Evolutionary conservation across 306 rosid genomes (phyloP).

Genomic region (Betula pendula): DNA sequence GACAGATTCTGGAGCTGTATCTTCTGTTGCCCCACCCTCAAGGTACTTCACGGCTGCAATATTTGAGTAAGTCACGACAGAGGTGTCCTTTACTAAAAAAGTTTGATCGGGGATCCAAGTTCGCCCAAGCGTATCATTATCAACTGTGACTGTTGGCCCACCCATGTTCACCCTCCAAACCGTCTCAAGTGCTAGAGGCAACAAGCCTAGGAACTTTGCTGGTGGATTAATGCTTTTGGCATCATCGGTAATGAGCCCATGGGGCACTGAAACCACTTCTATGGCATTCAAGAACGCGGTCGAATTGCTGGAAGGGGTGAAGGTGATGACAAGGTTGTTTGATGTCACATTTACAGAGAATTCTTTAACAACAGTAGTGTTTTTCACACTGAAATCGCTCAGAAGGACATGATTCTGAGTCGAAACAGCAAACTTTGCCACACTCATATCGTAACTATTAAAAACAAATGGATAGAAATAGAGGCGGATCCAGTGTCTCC

Average conservation of each 20-base stretch:
- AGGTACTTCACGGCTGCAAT: conserved; percentile 53
- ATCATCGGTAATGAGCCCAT: conserved; percentile 50
- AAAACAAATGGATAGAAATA: conserved; percentile 66
- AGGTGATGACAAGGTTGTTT: conserved; percentile 52
- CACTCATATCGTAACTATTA: conserved; percentile 43
- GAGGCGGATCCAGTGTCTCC: conserved; percentile 93
- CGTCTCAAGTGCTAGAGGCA: conserved; percentile 60
- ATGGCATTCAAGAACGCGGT: conserved; percentile 75
- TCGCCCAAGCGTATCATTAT: conserved; percentile 64
- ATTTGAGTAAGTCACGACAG: conserved; percentile 46
- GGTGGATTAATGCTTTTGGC: conserved; percentile 32
- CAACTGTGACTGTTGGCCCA: conserved; percentile 59
- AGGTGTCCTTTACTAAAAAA: conserved; percentile 43
- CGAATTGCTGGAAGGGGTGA: conserved; percentile 52
- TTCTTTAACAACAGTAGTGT: conserved; percentile 69
- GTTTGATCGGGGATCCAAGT: conserved; percentile 69
- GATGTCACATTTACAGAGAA: conserved; percentile 56
- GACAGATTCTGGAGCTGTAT: conserved; percentile 62
- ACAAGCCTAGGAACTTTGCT: conserved; percentile 44
- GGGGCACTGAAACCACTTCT: conserved; percentile 79
- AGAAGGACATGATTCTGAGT: conserved; percentile 52
- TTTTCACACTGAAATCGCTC: too few relatives aligned
- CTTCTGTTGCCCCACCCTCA: conserved; percentile 47
- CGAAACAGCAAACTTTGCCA: conserved; percentile 60
- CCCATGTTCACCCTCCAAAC: conserved; percentile 92